These are phyloP conservation scores for Passiflora organensis DNA, from an alignment of 345 rosid species.

Conservation along the genomic window DNA sequence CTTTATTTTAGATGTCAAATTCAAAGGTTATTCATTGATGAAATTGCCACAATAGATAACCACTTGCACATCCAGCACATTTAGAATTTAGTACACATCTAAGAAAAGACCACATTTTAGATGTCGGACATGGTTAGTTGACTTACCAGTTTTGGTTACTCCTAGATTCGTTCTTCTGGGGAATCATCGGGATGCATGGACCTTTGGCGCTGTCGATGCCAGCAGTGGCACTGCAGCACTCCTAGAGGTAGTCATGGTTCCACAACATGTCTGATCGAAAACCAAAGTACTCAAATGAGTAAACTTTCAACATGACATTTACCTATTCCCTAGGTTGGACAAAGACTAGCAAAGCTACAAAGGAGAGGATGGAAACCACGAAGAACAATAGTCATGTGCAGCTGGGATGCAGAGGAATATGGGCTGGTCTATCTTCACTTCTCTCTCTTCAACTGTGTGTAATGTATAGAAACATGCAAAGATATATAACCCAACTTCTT, in stretches of 20 bases:
- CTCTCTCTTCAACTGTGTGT: neutral
- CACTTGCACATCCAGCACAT: neutral
- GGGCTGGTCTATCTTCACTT: constrained; percentile 47
- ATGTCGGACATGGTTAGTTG: neutral
- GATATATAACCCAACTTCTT: constrained; percentile 6
- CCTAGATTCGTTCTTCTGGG: constrained; percentile 66
- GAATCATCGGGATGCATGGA: constrained; percentile 94
- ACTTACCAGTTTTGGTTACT: constrained; percentile 2
- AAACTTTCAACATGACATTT: neutral
- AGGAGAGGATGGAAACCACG: constrained; percentile 72
- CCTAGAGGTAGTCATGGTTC: constrained; percentile 46
- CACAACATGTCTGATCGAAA: too few relatives aligned
- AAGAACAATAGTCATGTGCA: constrained; percentile 65
- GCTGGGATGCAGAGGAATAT: constrained; percentile 94
- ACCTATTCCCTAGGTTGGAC: constrained; percentile 43
- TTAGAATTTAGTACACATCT: too few relatives aligned
- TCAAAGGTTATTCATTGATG: too few relatives aligned
- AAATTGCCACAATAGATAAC: too few relatives aligned
- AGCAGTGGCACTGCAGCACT: constrained; percentile 81
- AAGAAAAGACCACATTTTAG: neutral
- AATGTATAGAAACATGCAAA: neutral
- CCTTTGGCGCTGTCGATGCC: constrained; percentile 86
- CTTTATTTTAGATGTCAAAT: too few relatives aligned
- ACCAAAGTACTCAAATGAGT: too few relatives aligned
- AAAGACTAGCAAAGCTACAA: constrained; percentile 57